Percentiles rank a stretch among this genome's conserved stretches.
phyloP scores from a whole-genome alignment of 2,329 filamentous ascomycete genomes.

The Zasmidium angulare region DNA sequence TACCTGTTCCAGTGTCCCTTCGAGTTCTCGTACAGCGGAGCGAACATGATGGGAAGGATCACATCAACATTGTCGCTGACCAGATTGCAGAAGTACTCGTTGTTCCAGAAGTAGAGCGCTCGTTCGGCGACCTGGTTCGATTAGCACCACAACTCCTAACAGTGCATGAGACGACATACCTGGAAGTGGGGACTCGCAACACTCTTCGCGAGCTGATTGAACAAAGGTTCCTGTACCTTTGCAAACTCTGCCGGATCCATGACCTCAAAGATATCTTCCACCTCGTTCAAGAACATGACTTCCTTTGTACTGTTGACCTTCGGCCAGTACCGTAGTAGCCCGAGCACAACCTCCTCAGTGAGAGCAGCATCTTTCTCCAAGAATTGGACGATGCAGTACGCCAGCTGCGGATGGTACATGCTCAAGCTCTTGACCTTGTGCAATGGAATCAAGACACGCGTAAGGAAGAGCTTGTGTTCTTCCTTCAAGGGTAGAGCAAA shows the following conservation, averaged over 20 bases:
- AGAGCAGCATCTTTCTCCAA: conserved; percentile 95
- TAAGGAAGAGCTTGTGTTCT: conserved; percentile 97
- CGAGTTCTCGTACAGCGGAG: conserved; percentile 95
- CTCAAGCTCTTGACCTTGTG: conserved; percentile 99
- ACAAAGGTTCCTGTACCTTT: conserved; percentile 96
- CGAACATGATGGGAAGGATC: conserved; percentile 98
- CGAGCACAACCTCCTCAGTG: conserved; percentile 96
- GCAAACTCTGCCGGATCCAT: conserved; percentile 99
- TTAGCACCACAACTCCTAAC: background rate
- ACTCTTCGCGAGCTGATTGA: conserved; percentile 96
- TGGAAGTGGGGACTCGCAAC: conserved; percentile 99
- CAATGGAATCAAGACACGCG: conserved; percentile 83
- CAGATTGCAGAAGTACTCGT: conserved; percentile 99
- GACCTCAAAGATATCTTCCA: conserved; percentile 98
- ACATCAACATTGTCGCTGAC: conserved; percentile 99
- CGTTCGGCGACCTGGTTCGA: conserved; percentile 77
- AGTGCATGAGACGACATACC: conserved; percentile 38
- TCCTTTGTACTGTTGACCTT: conserved; percentile 99
- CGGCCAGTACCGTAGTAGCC: conserved; percentile 93
- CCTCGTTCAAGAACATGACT: conserved; percentile 99
- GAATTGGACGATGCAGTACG: conserved; percentile 98
- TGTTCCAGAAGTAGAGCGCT: conserved; percentile 99
- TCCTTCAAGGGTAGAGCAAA: conserved; percentile 96
- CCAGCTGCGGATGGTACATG: conserved; percentile 99
- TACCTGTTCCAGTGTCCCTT: conserved; percentile 99